Percentiles rank a stretch among this genome's conserved stretches.
Conservation (phyloP, 306 rosid genomes). For the Sechiopsis laciniata region DNA sequence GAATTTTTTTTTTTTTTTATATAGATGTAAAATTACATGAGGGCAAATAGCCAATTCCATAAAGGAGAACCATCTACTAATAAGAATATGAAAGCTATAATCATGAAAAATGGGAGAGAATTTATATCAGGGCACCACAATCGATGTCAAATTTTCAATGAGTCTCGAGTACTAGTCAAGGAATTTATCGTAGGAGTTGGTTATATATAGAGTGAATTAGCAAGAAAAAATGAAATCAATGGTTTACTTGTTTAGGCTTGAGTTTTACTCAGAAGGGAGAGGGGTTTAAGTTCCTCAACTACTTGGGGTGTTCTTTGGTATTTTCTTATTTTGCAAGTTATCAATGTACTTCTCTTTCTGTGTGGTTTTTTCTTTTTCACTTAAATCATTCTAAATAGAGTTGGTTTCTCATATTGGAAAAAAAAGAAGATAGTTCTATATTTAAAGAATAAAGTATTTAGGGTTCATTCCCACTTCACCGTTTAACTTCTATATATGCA, state of each 20-base stretch:
- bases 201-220: no score
- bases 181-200: not conserved
- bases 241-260: not conserved
- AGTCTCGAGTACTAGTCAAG: not conserved
- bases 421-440: not conserved
- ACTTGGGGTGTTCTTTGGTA: not conserved
- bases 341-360: not conserved
- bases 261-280: not conserved
- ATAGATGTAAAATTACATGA: no score
- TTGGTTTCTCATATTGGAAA: not conserved
- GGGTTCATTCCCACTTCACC: conserved; percentile 3
- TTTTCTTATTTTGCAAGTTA: not conserved
- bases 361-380: not conserved
- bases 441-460: not conserved
- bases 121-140: no score
- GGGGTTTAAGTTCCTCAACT: not conserved
- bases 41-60: no score
- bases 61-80: no score
- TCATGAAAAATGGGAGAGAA: no score
- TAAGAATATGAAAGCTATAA: no score
- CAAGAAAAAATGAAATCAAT: not conserved
- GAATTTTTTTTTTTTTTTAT: not conserved
- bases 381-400: conserved; percentile 3
- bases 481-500: conserved; percentile 6
- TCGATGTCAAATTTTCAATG: no score